Evolutionary conservation across 331 rosid species (phyloP).

Genomic region (Spiraea crenata): DNA sequence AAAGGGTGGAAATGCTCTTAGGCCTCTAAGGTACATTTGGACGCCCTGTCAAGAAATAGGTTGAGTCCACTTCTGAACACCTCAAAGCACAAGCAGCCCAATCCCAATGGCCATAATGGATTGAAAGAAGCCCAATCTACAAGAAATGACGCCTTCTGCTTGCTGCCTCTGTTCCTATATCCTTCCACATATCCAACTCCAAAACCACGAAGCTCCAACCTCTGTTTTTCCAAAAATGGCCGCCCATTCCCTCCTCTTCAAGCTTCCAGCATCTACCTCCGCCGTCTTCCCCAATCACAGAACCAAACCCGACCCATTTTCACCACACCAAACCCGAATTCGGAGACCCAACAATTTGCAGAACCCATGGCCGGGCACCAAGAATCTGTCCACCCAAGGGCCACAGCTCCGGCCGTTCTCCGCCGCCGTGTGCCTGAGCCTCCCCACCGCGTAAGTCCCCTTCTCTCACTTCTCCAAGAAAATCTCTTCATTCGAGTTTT

Average conservation of each 20-base stretch:
- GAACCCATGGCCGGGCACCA: constrained; percentile 49
- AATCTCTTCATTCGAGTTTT: background rate
- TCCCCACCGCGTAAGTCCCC: constrained; percentile 61
- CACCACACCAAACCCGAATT: background rate
- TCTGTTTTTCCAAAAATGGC: constrained; percentile 38
- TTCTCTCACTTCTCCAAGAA: constrained; percentile 3
- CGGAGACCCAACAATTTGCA: constrained; percentile 3
- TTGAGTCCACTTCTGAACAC: too few relatives aligned
- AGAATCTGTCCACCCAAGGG: constrained; percentile 20
- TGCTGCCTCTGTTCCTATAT: background rate
- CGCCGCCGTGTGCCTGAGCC: constrained; percentile 50
- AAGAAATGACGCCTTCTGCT: background rate
- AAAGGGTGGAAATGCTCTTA: too few relatives aligned
- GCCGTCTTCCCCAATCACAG: background rate
- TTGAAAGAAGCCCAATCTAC: background rate
- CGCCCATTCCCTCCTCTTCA: constrained; percentile 28
- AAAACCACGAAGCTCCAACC: background rate
- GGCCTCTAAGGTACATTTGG: too few relatives aligned
- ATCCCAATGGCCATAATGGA: background rate
- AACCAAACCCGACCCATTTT: constrained; percentile 6
- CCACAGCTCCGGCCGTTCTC: constrained; percentile 38
- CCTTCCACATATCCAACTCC: constrained; percentile 3
- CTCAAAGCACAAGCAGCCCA: background rate
- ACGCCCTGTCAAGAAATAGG: too few relatives aligned
- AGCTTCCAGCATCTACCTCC: constrained; percentile 28